Base-by-base conservation (phyloP, 495 filamentous ascomycete species). In the Neurospora sublineolata region DNA sequence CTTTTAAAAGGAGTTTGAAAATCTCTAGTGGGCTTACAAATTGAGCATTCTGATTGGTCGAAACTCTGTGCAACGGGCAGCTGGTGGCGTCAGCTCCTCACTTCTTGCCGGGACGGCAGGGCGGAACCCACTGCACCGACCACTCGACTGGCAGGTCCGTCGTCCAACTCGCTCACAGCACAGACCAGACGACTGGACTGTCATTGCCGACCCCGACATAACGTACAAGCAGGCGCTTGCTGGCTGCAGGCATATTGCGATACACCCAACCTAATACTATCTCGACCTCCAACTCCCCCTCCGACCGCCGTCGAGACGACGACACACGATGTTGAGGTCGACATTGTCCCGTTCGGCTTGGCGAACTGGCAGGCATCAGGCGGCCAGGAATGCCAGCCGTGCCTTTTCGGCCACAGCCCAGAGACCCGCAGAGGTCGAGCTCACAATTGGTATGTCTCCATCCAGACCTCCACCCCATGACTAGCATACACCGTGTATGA, bases 351-450 rank as follows among this genome's bases (percentile, higher is more conserved):
- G 92, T 86, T 92, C 92, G 87, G 88, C 92, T 86, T 89, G 88
- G 86, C 91, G 92, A 87, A 89, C 89, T 77, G 85, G 87, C 83
- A 87, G 87, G 82, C 86, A 88, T 75, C 86, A 87, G 77, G 86
- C 84, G 82, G 83, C 84, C 83, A 86, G 86, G 83, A 64, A 33
- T 16, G 84, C 84, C 80, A 85, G 86, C 77, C 87, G 92, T 82
- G 82, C 89, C 77, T 95, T 97, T 87, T 87, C 89, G 79, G 89
- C 90, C 74, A 91, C 91, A 75, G 75, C 87, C 69, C 86, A 82
- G 81, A 88, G 92, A 79, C 85, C 85, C 74, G 93, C 94, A 71
- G 93, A 97, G 86, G 94, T 97, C 77, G 92, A 97, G 88, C 89
- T 97, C 78, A 97, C 94, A 75, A 89, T 97, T 85, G 93, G 93